These are phyloP conservation scores for Escovopsis sp. DNA, from an alignment of 2,329 filamentous ascomycete species.

Conservation along the genomic window DNA sequence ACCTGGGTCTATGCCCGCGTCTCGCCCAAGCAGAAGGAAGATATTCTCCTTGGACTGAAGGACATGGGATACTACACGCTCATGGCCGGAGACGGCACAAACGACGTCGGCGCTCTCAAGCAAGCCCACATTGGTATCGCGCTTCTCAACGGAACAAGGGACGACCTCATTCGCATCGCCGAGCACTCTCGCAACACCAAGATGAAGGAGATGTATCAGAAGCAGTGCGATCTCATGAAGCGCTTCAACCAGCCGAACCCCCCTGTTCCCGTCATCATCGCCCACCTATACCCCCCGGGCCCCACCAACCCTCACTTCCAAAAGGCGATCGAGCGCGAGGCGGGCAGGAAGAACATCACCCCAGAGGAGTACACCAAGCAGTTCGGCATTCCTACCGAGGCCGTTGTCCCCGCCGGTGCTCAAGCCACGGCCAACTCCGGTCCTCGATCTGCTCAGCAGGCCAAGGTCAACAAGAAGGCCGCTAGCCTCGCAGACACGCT, in stretches of 20 bases:
- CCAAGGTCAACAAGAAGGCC: slow-evolving; percentile 56
- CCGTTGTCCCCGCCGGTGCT: slow-evolving; percentile 49
- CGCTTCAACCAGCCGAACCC: slow-evolving; percentile 88
- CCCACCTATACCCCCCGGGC: slow-evolving; percentile 85
- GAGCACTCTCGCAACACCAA: slow-evolving; percentile 89
- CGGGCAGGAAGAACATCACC: slow-evolving; percentile 59
- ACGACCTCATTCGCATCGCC: slow-evolving; percentile 81
- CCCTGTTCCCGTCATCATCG: slow-evolving; percentile 84
- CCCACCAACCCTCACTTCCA: slow-evolving; percentile 86
- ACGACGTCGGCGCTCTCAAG: slow-evolving; percentile 94
- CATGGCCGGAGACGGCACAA: slow-evolving; percentile 97
- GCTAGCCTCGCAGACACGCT: slow-evolving; percentile 74
- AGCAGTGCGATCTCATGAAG: slow-evolving; percentile 82
- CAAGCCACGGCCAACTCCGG: slow-evolving; percentile 33
- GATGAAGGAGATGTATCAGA: slow-evolving; percentile 98
- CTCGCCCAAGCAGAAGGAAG: slow-evolving; percentile 97
- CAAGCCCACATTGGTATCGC: slow-evolving; percentile 96
- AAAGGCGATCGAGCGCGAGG: slow-evolving; percentile 80
- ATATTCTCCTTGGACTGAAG: slow-evolving; percentile 91
- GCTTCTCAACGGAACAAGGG: slow-evolving; percentile 82
- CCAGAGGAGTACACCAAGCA: slow-evolving; percentile 41
- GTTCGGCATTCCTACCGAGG: slow-evolving; percentile 41
- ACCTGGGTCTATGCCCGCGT: slow-evolving; percentile 98
- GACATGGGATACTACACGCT: slow-evolving; percentile 95
- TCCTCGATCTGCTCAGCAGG: slow-evolving; percentile 24